Evolutionary conservation across 371 early-diverging fungal genomes (phyloP), one percentile per base, ranked within the genome.

Genomic region (Syncephalastrum racemosum): DNA sequence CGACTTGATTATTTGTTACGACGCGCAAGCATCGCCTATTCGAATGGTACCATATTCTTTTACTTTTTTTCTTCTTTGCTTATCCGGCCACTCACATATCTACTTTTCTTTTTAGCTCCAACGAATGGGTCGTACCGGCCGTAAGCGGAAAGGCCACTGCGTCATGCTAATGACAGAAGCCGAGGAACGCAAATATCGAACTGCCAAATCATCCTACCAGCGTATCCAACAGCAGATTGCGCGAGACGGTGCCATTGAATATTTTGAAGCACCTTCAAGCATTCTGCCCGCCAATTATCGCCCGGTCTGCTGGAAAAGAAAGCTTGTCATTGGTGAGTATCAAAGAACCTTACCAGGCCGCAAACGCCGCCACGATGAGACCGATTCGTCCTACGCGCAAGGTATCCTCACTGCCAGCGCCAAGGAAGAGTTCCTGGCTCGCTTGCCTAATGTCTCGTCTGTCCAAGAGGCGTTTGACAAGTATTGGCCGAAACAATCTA

Each of bases 51-150:
- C 10, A 8, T 10, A 31, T 31, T 8, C 10, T 2, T 5, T 31
- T 4, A 18, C 39, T 4, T 13, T 25, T 20, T 46, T 3, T 24
- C 0, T 20, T 24, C 18, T 5, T 23, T 16, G 31, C 16, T 8
- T 12, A 8, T 8, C 20, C 12, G 36, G 8, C 2, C 0, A 31
- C 25, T 4, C 25, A 36, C 46, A 10, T 3, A 2, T 63, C 14
- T 43, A 16, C 40, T 39, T 54, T 51, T 58, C 31, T 16, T 54
- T 18, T 36, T 53, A 96, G 91, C 62, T 92, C 1, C 96, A 97
- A 71, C 83, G 98, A 18, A 91, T 94, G 83, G 98, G 98, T 15
- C 84, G 98, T 19, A 96, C 98, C 4, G 98, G 98, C 4, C 82
- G 98, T 22, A 91, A 93, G 45, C 88, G 98, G 13, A 71, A 87